A percentile compares a stretch with the other conserved stretches of the same genome.
These are phyloP conservation scores for Apiospora hydei DNA, from an alignment of 2,329 filamentous ascomycete genomes.

Conservation along the genomic window DNA sequence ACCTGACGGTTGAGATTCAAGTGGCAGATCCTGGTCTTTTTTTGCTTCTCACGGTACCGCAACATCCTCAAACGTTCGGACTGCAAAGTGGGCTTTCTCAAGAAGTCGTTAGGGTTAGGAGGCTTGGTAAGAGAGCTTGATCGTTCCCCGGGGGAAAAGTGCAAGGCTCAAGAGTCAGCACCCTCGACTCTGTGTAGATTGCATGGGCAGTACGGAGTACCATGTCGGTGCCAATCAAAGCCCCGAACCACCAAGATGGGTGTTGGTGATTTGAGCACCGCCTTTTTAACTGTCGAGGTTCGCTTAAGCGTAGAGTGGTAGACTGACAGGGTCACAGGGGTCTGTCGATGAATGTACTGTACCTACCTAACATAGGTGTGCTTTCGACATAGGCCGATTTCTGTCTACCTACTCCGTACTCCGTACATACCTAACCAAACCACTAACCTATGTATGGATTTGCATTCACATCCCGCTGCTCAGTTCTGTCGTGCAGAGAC, in stretches of 20 bases:
- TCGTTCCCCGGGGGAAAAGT: neutral
- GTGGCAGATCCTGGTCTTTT: slow-evolving; percentile 2
- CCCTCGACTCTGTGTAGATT: neutral
- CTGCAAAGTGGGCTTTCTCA: slow-evolving; percentile 12
- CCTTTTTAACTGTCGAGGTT: neutral
- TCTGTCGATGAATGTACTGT: neutral
- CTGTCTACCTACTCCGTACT: neutral
- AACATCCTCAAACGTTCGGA: slow-evolving; percentile 11
- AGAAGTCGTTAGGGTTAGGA: neutral
- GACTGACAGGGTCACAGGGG: neutral
- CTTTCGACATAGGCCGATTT: neutral
- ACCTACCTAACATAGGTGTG: neutral
- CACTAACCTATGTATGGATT: neutral
- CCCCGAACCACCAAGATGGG: slow-evolving; percentile 6
- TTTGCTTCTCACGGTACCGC: slow-evolving; percentile 7
- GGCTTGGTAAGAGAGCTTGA: slow-evolving; percentile 14
- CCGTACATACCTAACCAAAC: no score
- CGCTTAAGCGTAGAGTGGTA: slow-evolving; percentile 1
- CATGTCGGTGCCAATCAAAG: slow-evolving; percentile 12
- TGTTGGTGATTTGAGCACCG: slow-evolving; percentile 10
- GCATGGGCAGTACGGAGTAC: neutral
- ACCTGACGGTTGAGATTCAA: slow-evolving; percentile 15
- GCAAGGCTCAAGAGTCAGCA: slow-evolving; percentile 12
- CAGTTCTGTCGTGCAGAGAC: slow-evolving; percentile 6
- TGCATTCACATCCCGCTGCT: neutral